Evolutionary conservation across 164 flowering plant genomes (phyloP).

Genomic region (Vitis vinifera): ASM3070453v1 NC_081811.1:401001-401500

Average conservation of each 20-base stretch:
- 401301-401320: too few relatives aligned
- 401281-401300: too few relatives aligned
- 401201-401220: constrained; percentile 86
- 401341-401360: too few relatives aligned
- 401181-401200: constrained; percentile 89
- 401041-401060: background rate
- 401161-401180: constrained; percentile 92
- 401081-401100: constrained; percentile 9
- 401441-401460: too few relatives aligned
- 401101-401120: constrained; percentile 62
- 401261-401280: constrained; percentile 41
- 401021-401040: constrained; percentile 5
- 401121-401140: constrained; percentile 91
- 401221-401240: constrained; percentile 97
- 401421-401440: too few relatives aligned
- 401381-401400: too few relatives aligned
- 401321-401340: too few relatives aligned
- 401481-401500: too few relatives aligned
- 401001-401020: too few relatives aligned
- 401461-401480: too few relatives aligned
- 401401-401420: too few relatives aligned
- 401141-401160: constrained; percentile 77
- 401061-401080: background rate
- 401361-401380: too few relatives aligned
- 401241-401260: constrained; percentile 93